Evolutionary conservation across 148 eudicot species (phyloP), one percentile per base, ranked within the genome.

Genomic region (Rheum nobile): DNA sequence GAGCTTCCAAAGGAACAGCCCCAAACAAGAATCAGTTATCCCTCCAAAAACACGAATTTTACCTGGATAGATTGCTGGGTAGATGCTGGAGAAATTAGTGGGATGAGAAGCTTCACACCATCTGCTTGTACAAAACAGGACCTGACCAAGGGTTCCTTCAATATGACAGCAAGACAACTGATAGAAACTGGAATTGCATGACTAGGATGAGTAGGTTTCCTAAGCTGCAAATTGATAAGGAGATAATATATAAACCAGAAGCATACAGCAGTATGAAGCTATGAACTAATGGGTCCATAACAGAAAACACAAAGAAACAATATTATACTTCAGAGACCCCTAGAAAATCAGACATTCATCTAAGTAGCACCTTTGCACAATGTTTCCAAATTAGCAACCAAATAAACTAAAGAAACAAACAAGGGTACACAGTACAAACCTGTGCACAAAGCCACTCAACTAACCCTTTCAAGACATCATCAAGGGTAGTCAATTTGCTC

Each of bases 41-140:
- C 17, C 28, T 59, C 5, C 61, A 61, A 14, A 31, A 65, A 9
- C 38, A 65, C 21, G 32, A 65, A 65, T 34, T 71, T 80, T 34
- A 90, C 98, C 97, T 91, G 98, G 54, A 88, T 90, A 68, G 97
- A 89, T 71, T 92, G 98, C 79, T 91, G 97, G 81, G 88, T 91
- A 75, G 97, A 88, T 72, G 94, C 97, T 13, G 97, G 96, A 61
- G 82, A 77, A 77, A 95, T 90, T 43, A 95, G 74, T 77, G 97
- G 99, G 74, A 92, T 83, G 21, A 95, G 92, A 77, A 95, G 85
- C 86, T 92, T 91, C 76, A 95, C 96, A 44, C 99, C 99, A 82
- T 95, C 99, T 24, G 87, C 86, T 88, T 90, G 88, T 87, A 95
- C 94, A 81, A 95, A 92, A 48, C 89, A 85, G 65, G 97, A 92